phyloP scores from a whole-genome alignment of 441 rosid species.

The Aleurites moluccanus region DNA sequence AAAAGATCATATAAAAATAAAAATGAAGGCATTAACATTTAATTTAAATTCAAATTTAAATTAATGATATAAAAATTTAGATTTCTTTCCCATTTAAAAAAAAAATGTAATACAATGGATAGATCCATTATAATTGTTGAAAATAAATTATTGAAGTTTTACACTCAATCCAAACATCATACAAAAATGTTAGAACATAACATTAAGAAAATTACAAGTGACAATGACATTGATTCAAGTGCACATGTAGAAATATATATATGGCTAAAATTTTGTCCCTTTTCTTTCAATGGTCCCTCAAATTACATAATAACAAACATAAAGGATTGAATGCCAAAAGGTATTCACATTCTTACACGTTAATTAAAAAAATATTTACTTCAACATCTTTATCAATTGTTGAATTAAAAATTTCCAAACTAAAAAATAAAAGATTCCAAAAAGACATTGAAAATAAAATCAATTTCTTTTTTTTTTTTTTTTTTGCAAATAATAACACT shows the following conservation, averaged over 20 bases:
- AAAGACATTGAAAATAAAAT: conserved; percentile 12
- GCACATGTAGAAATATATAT: too few relatives aligned
- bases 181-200: too few relatives aligned
- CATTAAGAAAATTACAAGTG: background rate
- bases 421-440: conserved; percentile 4
- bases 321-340: conserved; percentile 11
- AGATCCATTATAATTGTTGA: too few relatives aligned
- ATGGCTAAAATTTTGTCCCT: background rate
- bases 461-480: background rate
- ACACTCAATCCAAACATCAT: too few relatives aligned
- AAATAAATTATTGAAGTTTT: too few relatives aligned
- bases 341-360: conserved; percentile 23
- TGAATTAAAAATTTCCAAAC: conserved; percentile 14
- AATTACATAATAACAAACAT: background rate
- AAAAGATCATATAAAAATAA: too few relatives aligned
- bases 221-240: too few relatives aligned
- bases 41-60: too few relatives aligned
- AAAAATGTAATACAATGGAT: too few relatives aligned
- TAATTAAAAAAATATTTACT: conserved; percentile 14
- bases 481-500: conserved; percentile 10
- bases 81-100: too few relatives aligned
- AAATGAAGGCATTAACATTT: too few relatives aligned
- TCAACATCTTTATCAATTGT: background rate
- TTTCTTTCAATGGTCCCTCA: background rate
- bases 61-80: too few relatives aligned